Evolutionary conservation across 23 red algal genomes (phyloP), one percentile per base, ranked within the genome.

Genomic region (Gracilaria gracilis): DNA sequence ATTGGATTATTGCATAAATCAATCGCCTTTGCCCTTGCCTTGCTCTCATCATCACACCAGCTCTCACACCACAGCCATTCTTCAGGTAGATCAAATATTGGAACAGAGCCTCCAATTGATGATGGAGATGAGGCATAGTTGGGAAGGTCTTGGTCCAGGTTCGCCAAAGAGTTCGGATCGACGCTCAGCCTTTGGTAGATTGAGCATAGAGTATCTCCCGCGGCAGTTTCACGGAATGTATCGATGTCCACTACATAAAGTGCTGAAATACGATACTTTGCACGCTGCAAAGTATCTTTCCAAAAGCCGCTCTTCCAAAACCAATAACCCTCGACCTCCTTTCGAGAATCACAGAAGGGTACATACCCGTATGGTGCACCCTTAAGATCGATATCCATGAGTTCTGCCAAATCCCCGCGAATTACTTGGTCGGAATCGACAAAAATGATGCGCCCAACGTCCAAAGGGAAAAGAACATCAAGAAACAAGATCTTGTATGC

Each of bases 41-140:
- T 99, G 90, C 82, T 94, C 39, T 81, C 84, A 47, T 99, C 94
- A 61, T 93, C 94, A 61, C 97, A 99, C 97, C 97, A 99, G 31
- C 74, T 96, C 80, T 99, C 97, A 69, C 97, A 99, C 97, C 97
- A 99, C 50, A 99, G 89, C 97, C 97, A 99, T 46, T 99, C 97
- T 11, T 62, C 70, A 14, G 96, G 94, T 24, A 99, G 86, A 38
- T 91, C 93, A 80, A 86, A 89, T 28, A 99, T 94, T 19, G 91
- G 97, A 21, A 99, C 87, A 27, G 53, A 29, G 59, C 44, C 57
- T 20, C 65, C 71, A 7, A 75, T 25, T 46, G 84, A 90, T 31
- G 91, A 87, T 31, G 48, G 49, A 20, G 78, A 67, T 36, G 95
- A 92, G 2, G 97, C 97, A 74, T 96, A 99, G 79, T 99, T 99